These are phyloP conservation scores for Pseudogymnoascus sp. DNA, from an alignment of 2,329 filamentous ascomycete genomes.

Conservation along the genomic window DNA sequence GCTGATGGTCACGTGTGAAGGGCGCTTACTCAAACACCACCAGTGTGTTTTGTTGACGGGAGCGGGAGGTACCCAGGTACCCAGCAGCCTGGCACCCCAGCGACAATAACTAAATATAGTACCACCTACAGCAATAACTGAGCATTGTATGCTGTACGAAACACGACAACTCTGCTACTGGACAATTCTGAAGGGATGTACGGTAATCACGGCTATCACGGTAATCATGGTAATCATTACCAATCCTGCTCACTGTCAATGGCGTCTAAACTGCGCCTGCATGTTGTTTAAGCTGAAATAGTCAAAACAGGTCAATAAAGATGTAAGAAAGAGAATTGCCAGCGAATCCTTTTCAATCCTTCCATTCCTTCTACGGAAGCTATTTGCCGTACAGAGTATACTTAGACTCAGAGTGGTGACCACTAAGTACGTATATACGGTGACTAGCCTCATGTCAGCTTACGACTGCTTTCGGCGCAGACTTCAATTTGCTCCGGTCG, in stretches of 20 bases:
- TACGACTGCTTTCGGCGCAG: conserved; percentile 4
- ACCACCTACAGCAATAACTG: no score
- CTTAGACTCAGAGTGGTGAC: not conserved
- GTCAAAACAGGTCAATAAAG: not conserved
- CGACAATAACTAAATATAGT: not conserved
- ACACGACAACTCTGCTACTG: not conserved
- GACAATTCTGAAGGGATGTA: not conserved
- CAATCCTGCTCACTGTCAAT: not conserved
- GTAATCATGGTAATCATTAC: conserved; percentile 5
- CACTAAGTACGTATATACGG: not conserved
- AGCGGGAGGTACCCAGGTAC: conserved; percentile 1
- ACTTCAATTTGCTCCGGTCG: not conserved
- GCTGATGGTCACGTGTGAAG: not conserved
- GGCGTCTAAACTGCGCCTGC: not conserved
- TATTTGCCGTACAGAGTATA: not conserved
- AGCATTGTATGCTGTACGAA: not conserved
- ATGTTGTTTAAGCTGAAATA: not conserved
- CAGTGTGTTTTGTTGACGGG: not conserved
- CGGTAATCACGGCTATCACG: not conserved
- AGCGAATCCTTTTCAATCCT: not conserved
- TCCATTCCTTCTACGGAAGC: not conserved
- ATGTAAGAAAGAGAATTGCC: not conserved
- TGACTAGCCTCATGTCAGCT: conserved; percentile 5
- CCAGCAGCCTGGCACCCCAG: not conserved
- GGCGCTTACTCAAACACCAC: not conserved